Conservation (phyloP, 371 early-diverging fungal species). For the Apophysomyces trapeziformis region DNA sequence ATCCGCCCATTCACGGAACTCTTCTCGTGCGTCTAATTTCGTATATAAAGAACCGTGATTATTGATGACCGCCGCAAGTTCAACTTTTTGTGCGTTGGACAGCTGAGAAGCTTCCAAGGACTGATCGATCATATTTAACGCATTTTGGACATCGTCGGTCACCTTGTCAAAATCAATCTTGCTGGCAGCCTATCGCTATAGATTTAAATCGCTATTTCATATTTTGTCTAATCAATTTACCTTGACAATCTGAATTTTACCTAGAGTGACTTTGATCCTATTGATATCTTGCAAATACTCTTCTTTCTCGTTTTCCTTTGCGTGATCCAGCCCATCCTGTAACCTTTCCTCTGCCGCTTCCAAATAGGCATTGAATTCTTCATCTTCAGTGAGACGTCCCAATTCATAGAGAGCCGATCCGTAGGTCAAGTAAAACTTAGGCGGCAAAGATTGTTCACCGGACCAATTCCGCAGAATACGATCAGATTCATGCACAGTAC, state of each 20-base stretch:
- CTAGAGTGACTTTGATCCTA: conserved; percentile 39
- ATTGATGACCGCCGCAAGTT: conserved; percentile 38
- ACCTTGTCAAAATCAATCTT: conserved; percentile 22
- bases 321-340: conserved; percentile 33
- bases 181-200: conserved; percentile 29
- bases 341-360: conserved; percentile 53
- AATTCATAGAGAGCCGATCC: conserved; percentile 62
- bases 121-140: conserved; percentile 31
- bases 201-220: background rate
- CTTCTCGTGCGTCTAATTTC: conserved; percentile 21
- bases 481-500: conserved; percentile 67
- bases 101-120: background rate
- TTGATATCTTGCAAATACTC: conserved; percentile 19
- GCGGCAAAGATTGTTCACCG: conserved; percentile 34
- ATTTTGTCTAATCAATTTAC: conserved; percentile 13
- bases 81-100: conserved; percentile 21
- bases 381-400: conserved; percentile 49
- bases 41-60: conserved; percentile 39
- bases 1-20: conserved; percentile 43
- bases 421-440: conserved; percentile 58
- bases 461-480: conserved; percentile 62
- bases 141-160: conserved; percentile 31
- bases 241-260: conserved; percentile 49
- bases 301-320: conserved; percentile 16
- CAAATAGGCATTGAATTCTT: conserved; percentile 47